Percentiles rank a stretch among this genome's conserved stretches.
Evolutionary conservation across 2,329 filamentous ascomycete species (phyloP).

Genomic region (Amauroascus niger): DNA sequence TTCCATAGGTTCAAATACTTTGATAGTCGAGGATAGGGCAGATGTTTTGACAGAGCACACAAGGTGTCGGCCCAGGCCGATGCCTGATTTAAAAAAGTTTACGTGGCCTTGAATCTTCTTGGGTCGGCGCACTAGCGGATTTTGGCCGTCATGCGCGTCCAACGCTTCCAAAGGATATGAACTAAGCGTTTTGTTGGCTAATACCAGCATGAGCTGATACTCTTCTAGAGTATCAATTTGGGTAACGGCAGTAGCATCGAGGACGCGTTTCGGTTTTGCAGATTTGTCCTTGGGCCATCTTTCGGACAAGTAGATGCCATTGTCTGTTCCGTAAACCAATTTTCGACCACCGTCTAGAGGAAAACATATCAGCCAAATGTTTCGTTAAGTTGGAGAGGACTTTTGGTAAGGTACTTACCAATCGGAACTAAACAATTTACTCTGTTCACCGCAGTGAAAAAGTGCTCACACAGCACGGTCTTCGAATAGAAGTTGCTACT

Average conservation of each 20-base stretch:
- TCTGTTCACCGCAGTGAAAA: conserved; percentile 78
- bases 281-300: conserved; percentile 73
- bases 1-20: conserved; percentile 98
- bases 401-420: conserved; percentile 45
- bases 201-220: conserved; percentile 79
- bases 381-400: conserved; percentile 2
- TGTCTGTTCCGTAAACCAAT: conserved; percentile 87
- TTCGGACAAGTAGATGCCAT: conserved; percentile 84
- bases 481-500: conserved; percentile 61
- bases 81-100: conserved; percentile 96
- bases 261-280: conserved; percentile 64
- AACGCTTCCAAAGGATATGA: conserved; percentile 83
- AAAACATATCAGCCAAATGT: conserved; percentile 16
- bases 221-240: conserved; percentile 95
- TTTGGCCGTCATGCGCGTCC: conserved; percentile 65
- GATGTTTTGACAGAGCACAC: conserved; percentile 96
- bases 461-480: conserved; percentile 66
- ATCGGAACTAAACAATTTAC: conserved; percentile 94
- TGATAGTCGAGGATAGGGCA: conserved; percentile 88
- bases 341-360: conserved; percentile 78
- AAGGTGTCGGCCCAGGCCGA: conserved; percentile 84
- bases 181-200: conserved; percentile 85
- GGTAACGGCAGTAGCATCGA: conserved; percentile 79
- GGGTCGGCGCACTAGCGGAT: conserved; percentile 68
- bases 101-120: conserved; percentile 97